Evolutionary conservation across 2,329 filamentous ascomycete species (phyloP).

Genomic region (Alternaria gansuensis): DNA sequence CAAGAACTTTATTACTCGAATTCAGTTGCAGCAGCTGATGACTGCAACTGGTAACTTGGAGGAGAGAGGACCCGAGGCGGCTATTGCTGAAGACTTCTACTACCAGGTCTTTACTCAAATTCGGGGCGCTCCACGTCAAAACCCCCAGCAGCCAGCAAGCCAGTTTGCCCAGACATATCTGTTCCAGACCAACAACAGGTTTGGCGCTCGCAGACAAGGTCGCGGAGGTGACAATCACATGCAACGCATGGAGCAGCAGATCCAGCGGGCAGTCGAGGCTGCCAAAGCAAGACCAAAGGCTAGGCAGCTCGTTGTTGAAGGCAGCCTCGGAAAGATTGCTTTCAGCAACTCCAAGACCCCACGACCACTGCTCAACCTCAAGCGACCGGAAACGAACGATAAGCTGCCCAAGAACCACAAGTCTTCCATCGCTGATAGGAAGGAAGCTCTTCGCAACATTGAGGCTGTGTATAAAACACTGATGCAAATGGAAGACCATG

Average conservation of each 20-base stretch:
- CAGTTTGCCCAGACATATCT: conserved; percentile 98
- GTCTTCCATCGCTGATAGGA: conserved; percentile 73
- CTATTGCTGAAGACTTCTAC: conserved; percentile 93
- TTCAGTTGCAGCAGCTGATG: conserved; percentile 95
- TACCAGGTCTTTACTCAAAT: conserved; percentile 98
- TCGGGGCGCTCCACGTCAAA: conserved; percentile 85
- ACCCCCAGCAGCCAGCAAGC: conserved; percentile 90
- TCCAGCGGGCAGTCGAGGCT: conserved; percentile 94
- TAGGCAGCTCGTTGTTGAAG: conserved; percentile 94
- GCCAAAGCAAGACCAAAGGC: conserved; percentile 98
- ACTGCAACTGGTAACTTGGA: conserved; percentile 88
- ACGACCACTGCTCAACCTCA: conserved; percentile 93
- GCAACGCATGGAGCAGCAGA: conserved; percentile 99
- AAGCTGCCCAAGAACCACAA: conserved; percentile 54
- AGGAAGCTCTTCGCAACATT: conserved; percentile 83
- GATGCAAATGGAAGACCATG: conserved; percentile 94
- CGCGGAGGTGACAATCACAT: conserved; percentile 94
- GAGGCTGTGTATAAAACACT: conserved; percentile 87
- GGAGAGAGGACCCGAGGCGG: conserved; percentile 80
- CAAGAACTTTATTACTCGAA: conserved; percentile 98
- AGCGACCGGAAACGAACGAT: conserved; percentile 76
- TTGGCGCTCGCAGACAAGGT: conserved; percentile 78
- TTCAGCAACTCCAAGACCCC: conserved; percentile 99
- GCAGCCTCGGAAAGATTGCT: conserved; percentile 95
- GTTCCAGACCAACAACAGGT: conserved; percentile 89